Percentiles rank a stretch among this genome's conserved stretches.
Evolutionary conservation across 2,329 filamentous ascomycete species (phyloP).

Genomic region (Colletotrichum navitas): DNA sequence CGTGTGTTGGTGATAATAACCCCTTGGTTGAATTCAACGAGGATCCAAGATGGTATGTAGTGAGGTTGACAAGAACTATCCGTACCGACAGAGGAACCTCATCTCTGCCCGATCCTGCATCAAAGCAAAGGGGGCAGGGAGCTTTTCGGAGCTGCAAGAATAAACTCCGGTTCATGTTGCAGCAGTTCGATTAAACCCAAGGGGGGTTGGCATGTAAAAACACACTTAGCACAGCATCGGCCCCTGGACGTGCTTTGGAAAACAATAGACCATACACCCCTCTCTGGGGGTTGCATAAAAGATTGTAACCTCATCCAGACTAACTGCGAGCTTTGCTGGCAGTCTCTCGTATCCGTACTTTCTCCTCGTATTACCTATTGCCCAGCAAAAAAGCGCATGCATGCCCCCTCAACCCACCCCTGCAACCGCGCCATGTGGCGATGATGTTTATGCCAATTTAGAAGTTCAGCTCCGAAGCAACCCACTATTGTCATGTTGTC

Average conservation of each 20-base stretch:
- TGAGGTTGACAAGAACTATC: background rate
- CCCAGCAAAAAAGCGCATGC: slow-evolving; percentile 31
- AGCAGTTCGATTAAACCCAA: background rate
- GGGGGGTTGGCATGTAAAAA: background rate
- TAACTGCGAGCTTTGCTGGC: background rate
- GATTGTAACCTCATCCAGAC: slow-evolving; percentile 17
- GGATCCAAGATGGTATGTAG: no score
- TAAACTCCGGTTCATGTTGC: background rate
- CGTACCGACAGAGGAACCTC: no score
- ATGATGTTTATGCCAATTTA: slow-evolving; percentile 17
- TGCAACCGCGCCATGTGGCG: slow-evolving; percentile 18
- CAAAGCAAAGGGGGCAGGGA: background rate
- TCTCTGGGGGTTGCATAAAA: slow-evolving; percentile 8
- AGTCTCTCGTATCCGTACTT: background rate
- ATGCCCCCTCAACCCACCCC: slow-evolving; percentile 18
- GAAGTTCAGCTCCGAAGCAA: slow-evolving; percentile 21
- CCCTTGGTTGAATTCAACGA: background rate
- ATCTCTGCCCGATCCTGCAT: background rate
- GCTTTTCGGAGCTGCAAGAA: background rate
- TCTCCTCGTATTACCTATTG: slow-evolving; percentile 32
- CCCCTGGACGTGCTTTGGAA: background rate
- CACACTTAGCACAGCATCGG: background rate
- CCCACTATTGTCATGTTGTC: slow-evolving; percentile 22
- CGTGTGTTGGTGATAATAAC: background rate
- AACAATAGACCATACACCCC: background rate